phyloP scores from a whole-genome alignment of 805 yeast genomes.

The Scheffersomyces lignosus region DNA sequence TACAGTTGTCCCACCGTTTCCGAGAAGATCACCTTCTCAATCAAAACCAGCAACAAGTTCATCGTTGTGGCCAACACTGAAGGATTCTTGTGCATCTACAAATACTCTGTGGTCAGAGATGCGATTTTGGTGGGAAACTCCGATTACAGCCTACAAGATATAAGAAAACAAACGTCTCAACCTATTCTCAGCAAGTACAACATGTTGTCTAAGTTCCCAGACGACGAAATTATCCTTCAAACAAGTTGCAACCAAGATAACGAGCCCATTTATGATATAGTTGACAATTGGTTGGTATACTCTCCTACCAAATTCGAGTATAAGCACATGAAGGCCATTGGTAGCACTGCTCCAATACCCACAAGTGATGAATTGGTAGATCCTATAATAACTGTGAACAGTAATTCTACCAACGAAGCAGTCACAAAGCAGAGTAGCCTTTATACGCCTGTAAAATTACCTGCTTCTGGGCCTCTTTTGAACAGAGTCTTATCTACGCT shows the following conservation, averaged over 20 bases:
- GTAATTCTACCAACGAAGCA: background rate
- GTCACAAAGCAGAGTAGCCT: slow-evolving; percentile 4
- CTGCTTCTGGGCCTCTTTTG: slow-evolving; percentile 47
- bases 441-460: slow-evolving; percentile 48
- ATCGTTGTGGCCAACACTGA: slow-evolving; percentile 19
- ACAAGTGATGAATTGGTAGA: slow-evolving; percentile 5
- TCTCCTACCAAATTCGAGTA: slow-evolving; percentile 42
- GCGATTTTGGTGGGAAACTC: slow-evolving; percentile 14
- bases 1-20: too few species aligned
- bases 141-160: slow-evolving; percentile 13
- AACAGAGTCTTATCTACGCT: slow-evolving; percentile 48
- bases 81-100: slow-evolving; percentile 22
- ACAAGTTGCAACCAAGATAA: slow-evolving; percentile 32
- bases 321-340: slow-evolving; percentile 25
- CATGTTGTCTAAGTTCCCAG: slow-evolving; percentile 8
- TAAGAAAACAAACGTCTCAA: slow-evolving; percentile 20
- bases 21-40: slow-evolving; percentile 6
- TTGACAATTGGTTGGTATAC: slow-evolving; percentile 51
- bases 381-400: slow-evolving; percentile 9
- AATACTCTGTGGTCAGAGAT: slow-evolving; percentile 1
- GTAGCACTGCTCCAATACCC: slow-evolving; percentile 6
- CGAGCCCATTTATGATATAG: slow-evolving; percentile 47
- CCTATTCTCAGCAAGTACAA: slow-evolving; percentile 16
- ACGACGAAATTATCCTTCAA: slow-evolving; percentile 24
- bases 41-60: slow-evolving; percentile 21